Conservation (phyloP, 2,329 filamentous ascomycete species). For the Chrysoporthe deuterocubensis region DNA sequence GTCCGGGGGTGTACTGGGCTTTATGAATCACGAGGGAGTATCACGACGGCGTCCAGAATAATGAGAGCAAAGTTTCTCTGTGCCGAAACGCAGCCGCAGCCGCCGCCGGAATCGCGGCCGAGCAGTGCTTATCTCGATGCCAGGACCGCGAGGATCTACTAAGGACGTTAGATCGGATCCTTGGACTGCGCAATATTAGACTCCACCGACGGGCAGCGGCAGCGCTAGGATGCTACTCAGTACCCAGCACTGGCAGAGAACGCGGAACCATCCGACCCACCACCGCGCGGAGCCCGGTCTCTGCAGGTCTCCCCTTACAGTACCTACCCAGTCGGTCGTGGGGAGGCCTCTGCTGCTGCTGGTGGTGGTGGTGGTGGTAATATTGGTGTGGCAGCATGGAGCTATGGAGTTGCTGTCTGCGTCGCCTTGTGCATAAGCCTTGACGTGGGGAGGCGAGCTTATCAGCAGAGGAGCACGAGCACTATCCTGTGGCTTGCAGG, state of each 20-base stretch:
- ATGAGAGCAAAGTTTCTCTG: background rate
- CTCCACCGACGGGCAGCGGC: constrained; percentile 6
- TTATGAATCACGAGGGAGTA: background rate
- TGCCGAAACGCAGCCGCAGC: background rate
- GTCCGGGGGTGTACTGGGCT: background rate
- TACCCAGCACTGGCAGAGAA: background rate
- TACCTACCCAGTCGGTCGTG: no score
- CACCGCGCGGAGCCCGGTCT: background rate
- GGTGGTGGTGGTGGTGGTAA: no score
- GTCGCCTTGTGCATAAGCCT: no score
- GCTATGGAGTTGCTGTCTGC: no score
- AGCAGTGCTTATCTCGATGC: background rate
- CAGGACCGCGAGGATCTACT: background rate
- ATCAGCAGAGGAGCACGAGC: no score
- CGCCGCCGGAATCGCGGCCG: background rate
- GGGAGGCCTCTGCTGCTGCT: no score
- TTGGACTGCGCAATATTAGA: background rate
- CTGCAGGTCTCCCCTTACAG: no score
- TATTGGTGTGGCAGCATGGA: no score
- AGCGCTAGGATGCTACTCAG: background rate
- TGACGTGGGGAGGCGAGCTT: no score
- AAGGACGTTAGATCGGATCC: background rate
- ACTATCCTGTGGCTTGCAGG: no score
- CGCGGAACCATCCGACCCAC: constrained; percentile 6
- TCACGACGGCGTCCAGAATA: background rate